These are phyloP conservation scores for Coix lacrymajobi DNA, from an alignment of 176 grass and related monocot genomes.

Conservation along the genomic window DNA sequence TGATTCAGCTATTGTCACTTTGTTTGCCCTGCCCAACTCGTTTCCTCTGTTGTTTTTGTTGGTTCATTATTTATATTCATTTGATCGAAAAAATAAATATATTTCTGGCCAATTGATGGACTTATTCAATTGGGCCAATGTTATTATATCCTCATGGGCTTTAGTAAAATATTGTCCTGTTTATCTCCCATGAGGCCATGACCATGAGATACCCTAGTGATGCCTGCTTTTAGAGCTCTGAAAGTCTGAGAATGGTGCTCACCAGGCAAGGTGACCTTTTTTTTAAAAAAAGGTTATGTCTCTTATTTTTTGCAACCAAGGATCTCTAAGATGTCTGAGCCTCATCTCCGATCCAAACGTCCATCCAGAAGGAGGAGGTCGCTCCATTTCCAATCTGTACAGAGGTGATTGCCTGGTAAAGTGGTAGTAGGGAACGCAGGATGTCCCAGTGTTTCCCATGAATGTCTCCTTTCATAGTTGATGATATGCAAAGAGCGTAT, in stretches of 20 bases:
- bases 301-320: too few species aligned
- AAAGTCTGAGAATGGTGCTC: background rate
- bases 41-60: background rate
- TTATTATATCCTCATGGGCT: background rate
- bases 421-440: too few species aligned
- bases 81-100: background rate
- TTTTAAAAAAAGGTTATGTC: background rate
- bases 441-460: too few species aligned
- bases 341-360: too few species aligned
- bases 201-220: background rate
- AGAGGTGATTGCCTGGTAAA: too few species aligned
- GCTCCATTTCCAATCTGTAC: too few species aligned
- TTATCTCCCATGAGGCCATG: background rate
- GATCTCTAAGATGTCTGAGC: too few species aligned
- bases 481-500: too few species aligned
- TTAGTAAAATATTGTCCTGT: background rate
- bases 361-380: too few species aligned
- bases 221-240: background rate
- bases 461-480: too few species aligned
- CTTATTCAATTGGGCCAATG: background rate
- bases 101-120: background rate
- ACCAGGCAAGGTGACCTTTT: background rate
- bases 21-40: background rate
- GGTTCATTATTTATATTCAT: background rate
- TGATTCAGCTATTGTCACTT: background rate